phyloP scores from a whole-genome alignment of 345 rosid species.

The Dimocarpus longan region DNA sequence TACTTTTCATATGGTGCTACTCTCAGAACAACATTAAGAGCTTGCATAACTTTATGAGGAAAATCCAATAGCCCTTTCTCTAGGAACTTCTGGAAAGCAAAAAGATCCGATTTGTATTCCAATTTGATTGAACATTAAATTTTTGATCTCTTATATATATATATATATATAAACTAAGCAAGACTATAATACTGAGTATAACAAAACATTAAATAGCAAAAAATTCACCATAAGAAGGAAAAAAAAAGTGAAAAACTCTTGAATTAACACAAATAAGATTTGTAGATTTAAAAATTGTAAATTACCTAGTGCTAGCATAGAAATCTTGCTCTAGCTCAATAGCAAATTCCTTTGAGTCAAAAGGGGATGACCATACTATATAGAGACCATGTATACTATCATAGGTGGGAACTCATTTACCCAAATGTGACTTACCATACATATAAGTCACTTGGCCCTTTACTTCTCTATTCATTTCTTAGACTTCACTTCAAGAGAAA shows the following conservation, averaged over 20 bases:
- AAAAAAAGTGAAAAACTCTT: not conserved
- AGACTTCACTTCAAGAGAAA: constrained; percentile 50
- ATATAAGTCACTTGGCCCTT: constrained; percentile 17
- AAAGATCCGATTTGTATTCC: not conserved
- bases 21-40: constrained; percentile 65
- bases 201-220: not conserved
- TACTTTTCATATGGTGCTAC: constrained; percentile 46
- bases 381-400: constrained; percentile 69
- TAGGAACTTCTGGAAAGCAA: constrained; percentile 47
- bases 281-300: not conserved
- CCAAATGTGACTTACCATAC: constrained; percentile 41
- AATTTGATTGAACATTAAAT: no score
- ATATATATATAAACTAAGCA: not conserved
- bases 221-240: no score
- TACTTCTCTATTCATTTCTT: constrained; percentile 47
- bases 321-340: constrained; percentile 41
- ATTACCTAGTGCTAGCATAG: constrained; percentile 23
- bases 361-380: constrained; percentile 71
- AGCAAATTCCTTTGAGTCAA: constrained; percentile 55
- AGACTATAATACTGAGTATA: not conserved
- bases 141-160: constrained; percentile 51
- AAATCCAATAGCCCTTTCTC: constrained; percentile 38
- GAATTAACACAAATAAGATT: not conserved
- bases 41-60: constrained; percentile 69
- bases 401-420: constrained; percentile 44